phyloP scores from a whole-genome alignment of 2,329 filamentous ascomycete species.

The Ceratocystis albifundus region DNA sequence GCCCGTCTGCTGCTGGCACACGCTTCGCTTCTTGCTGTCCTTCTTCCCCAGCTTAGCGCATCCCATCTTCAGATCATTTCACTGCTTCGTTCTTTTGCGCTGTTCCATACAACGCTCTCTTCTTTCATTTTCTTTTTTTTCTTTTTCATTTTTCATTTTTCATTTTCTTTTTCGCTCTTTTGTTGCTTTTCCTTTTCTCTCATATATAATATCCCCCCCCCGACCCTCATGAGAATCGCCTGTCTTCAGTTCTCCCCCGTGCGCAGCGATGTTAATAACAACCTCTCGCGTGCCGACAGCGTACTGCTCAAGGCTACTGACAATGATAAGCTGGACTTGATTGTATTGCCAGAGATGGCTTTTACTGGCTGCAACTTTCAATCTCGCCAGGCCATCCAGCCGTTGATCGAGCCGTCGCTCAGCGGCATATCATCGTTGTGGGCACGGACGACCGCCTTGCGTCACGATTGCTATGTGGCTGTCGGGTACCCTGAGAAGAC shows the following conservation, averaged over 20 bases:
- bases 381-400: conserved; percentile 53
- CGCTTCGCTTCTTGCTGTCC: neutral
- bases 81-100: neutral
- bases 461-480: conserved; percentile 55
- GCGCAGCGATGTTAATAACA: conserved; percentile 58
- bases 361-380: conserved; percentile 73
- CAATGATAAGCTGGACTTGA: conserved; percentile 39
- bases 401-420: conserved; percentile 55
- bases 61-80: too few species aligned
- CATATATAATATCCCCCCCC: neutral
- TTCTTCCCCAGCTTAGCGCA: neutral
- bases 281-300: conserved; percentile 55
- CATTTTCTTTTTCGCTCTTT: too few species aligned
- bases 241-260: conserved; percentile 62
- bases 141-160: neutral
- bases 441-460: conserved; percentile 55
- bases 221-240: conserved; percentile 47
- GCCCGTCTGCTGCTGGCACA: neutral
- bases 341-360: conserved; percentile 65
- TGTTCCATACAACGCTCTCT: neutral
- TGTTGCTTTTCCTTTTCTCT: neutral
- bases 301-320: conserved; percentile 40
- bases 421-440: conserved; percentile 58
- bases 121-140: neutral
- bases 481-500: conserved; percentile 65